Conservation (phyloP, 768 basidiomycete species). For the Kwoniella europaea region DNA sequence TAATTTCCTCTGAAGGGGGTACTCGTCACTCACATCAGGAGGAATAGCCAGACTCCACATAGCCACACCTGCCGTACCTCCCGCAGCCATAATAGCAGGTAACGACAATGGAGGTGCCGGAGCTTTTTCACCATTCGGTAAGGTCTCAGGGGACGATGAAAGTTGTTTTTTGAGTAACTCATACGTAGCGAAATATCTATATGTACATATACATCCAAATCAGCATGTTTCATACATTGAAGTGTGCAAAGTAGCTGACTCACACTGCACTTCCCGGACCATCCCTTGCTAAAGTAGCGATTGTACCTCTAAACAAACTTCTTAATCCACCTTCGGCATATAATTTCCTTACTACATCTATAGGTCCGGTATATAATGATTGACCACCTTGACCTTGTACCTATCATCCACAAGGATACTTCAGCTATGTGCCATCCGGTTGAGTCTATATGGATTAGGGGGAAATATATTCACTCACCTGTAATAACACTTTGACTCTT, state of each 20-base stretch:
- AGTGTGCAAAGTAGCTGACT: conserved; percentile 54
- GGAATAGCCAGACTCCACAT: conserved; percentile 99
- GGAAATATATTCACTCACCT: conserved; percentile 63
- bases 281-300: conserved; percentile 91
- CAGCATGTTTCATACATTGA: background rate
- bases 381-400: conserved; percentile 82
- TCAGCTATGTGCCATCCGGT: too few species aligned
- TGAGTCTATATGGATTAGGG: background rate
- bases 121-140: conserved; percentile 54
- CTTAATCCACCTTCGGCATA: conserved; percentile 91
- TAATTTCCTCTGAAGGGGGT: too few species aligned
- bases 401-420: conserved; percentile 56
- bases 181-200: conserved; percentile 94
- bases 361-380: conserved; percentile 76
- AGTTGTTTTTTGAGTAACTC: conserved; percentile 88
- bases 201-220: background rate
- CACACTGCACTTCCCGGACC: conserved; percentile 96
- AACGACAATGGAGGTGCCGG: conserved; percentile 83
- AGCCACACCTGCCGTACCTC: conserved; percentile 91
- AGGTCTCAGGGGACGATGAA: conserved; percentile 59
- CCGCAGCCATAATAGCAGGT: conserved; percentile 83
- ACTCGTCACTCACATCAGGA: conserved; percentile 73
- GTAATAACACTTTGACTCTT: conserved; percentile 91
- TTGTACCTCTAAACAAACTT: conserved; percentile 89
- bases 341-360: conserved; percentile 85